These are phyloP conservation scores for Staphylotrichum longicolle DNA, from an alignment of 495 filamentous ascomycete species.

Conservation along the genomic window DNA sequence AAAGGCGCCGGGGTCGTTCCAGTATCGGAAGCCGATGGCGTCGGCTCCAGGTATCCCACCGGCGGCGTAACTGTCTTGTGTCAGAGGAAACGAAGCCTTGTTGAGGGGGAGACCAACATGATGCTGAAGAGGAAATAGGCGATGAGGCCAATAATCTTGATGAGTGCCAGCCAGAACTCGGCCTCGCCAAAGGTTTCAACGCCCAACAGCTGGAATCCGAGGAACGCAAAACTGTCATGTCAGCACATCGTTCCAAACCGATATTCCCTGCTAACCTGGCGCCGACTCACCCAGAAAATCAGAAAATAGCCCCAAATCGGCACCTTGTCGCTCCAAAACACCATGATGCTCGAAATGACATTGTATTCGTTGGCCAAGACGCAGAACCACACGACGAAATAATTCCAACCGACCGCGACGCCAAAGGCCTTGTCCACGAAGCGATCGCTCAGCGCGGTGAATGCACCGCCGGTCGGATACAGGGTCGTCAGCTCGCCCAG, in stretches of 20 bases:
- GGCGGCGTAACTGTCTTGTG: conserved; percentile 41
- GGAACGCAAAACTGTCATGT: conserved; percentile 34
- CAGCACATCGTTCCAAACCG: conserved; percentile 8
- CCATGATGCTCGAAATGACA: conserved; percentile 58
- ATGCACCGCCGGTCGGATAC: conserved; percentile 63
- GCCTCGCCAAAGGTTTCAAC: conserved; percentile 59
- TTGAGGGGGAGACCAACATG: conserved; percentile 34
- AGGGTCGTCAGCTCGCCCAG: conserved; percentile 27
- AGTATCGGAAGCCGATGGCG: conserved; percentile 61
- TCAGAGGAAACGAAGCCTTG: neutral
- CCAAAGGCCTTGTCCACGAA: conserved; percentile 76
- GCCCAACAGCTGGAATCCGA: conserved; percentile 48
- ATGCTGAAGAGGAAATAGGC: conserved; percentile 70
- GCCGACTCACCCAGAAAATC: conserved; percentile 57
- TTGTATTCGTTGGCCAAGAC: conserved; percentile 59
- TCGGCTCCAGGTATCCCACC: conserved; percentile 49
- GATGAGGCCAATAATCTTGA: conserved; percentile 67
- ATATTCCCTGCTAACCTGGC: neutral
- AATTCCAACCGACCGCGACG: conserved; percentile 83
- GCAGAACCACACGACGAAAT: conserved; percentile 64
- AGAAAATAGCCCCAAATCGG: conserved; percentile 59
- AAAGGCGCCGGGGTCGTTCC: conserved; percentile 68
- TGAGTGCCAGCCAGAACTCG: conserved; percentile 60
- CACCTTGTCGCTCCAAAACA: conserved; percentile 56
- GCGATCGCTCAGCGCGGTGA: conserved; percentile 62